Evolutionary conservation across 2,329 filamentous ascomycete species (phyloP).

Genomic region (Fusarium sp.): DNA sequence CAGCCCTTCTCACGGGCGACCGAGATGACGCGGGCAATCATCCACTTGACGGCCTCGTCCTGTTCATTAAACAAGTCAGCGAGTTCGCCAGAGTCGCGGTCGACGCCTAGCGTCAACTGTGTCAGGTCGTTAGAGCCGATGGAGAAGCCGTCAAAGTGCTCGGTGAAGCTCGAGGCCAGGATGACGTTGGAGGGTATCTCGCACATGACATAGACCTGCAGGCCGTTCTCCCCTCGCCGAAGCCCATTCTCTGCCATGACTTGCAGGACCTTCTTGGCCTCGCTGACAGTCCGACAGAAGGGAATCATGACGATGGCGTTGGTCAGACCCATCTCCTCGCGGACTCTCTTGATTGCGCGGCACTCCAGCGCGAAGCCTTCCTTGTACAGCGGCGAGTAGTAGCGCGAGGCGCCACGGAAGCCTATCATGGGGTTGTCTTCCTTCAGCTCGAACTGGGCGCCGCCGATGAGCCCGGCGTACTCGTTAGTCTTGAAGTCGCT

Average conservation of each 20-base stretch:
- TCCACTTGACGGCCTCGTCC: slow-evolving; percentile 52
- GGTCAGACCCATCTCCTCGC: slow-evolving; percentile 50
- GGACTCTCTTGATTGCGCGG: slow-evolving; percentile 50
- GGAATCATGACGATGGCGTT: slow-evolving; percentile 53
- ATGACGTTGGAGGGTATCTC: slow-evolving; percentile 55
- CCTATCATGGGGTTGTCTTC: slow-evolving; percentile 56
- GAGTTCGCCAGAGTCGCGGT: slow-evolving; percentile 51
- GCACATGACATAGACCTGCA: slow-evolving; percentile 54
- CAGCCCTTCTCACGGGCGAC: slow-evolving; percentile 44
- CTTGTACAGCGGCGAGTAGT: slow-evolving; percentile 52
- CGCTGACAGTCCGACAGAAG: slow-evolving; percentile 50
- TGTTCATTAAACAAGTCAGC: slow-evolving; percentile 52
- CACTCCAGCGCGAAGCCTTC: slow-evolving; percentile 54
- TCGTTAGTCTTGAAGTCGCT: slow-evolving; percentile 56
- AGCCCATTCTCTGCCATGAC: slow-evolving; percentile 53
- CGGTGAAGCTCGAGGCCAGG: slow-evolving; percentile 47
- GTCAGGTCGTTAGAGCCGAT: slow-evolving; percentile 55
- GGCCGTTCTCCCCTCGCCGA: slow-evolving; percentile 47
- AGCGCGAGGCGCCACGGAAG: slow-evolving; percentile 53
- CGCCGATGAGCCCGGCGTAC: slow-evolving; percentile 52
- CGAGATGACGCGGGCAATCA: slow-evolving; percentile 48
- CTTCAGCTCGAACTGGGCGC: slow-evolving; percentile 50
- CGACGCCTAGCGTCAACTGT: slow-evolving; percentile 52
- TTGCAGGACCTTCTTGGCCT: slow-evolving; percentile 48
- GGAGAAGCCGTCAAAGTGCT: slow-evolving; percentile 54